These are phyloP conservation scores for Periconia sp. DNA, from an alignment of 2,329 filamentous ascomycete genomes.

Conservation along the genomic window DNA sequence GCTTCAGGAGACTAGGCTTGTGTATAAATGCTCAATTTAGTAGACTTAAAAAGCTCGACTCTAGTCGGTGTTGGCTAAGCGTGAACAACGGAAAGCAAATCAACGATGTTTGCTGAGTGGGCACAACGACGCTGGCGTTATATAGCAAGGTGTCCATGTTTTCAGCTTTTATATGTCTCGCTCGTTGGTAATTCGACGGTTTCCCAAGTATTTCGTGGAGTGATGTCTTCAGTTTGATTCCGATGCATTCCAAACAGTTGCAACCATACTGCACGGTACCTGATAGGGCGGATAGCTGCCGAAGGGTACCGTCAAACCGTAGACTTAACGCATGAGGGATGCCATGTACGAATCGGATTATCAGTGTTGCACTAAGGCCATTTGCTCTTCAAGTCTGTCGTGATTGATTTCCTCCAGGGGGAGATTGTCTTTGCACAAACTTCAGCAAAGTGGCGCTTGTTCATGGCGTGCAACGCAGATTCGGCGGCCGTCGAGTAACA, in stretches of 20 bases:
- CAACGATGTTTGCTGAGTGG: neutral
- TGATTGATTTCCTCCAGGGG: neutral
- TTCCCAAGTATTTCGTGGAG: neutral
- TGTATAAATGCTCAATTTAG: no score
- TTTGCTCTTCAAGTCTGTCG: neutral
- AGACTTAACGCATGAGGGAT: slow-evolving; percentile 13
- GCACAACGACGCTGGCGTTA: slow-evolving; percentile 5
- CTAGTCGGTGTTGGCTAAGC: neutral
- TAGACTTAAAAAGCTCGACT: neutral
- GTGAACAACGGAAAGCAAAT: neutral
- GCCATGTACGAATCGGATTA: slow-evolving; percentile 12
- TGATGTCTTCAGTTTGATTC: slow-evolving; percentile 19
- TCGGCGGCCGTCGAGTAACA: slow-evolving; percentile 12
- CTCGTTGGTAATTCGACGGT: neutral
- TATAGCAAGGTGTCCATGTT: slow-evolving; percentile 13
- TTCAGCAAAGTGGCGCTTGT: slow-evolving; percentile 11
- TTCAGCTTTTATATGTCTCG: slow-evolving; percentile 16
- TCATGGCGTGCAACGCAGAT: slow-evolving; percentile 12
- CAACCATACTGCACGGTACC: slow-evolving; percentile 16
- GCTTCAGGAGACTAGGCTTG: neutral
- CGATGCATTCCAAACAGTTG: slow-evolving; percentile 15
- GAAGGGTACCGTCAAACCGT: slow-evolving; percentile 9
- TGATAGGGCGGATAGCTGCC: slow-evolving; percentile 14
- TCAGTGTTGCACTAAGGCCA: slow-evolving; percentile 11
- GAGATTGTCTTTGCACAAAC: slow-evolving; percentile 11